Evolutionary conservation across 345 rosid species (phyloP).

Genomic region (Arabidopsis suecica): DNA sequence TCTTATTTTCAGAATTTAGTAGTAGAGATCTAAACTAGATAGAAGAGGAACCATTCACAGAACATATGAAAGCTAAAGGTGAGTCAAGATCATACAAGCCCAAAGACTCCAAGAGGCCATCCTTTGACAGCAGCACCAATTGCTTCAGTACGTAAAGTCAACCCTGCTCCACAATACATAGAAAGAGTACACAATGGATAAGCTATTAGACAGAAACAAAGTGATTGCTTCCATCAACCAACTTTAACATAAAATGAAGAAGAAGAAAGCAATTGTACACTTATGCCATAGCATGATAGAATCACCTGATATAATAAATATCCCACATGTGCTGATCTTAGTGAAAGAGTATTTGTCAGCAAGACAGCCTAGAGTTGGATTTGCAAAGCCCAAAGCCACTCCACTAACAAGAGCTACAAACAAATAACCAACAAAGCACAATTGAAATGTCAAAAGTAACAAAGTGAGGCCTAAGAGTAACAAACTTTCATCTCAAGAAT

Average conservation of each 20-base stretch:
- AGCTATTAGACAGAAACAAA: slow-evolving; percentile 7
- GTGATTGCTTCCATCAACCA: neutral
- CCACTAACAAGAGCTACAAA: slow-evolving; percentile 81
- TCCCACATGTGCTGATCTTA: slow-evolving; percentile 74
- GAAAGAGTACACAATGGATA: slow-evolving; percentile 12
- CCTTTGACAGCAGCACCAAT: slow-evolving; percentile 80
- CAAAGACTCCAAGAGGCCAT: slow-evolving; percentile 86
- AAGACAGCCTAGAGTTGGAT: slow-evolving; percentile 83
- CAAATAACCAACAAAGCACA: slow-evolving; percentile 19
- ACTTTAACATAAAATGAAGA: neutral
- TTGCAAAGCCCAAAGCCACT: slow-evolving; percentile 80
- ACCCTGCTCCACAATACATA: slow-evolving; percentile 52
- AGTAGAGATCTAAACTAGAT: slow-evolving; percentile 3
- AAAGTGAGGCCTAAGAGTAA: neutral
- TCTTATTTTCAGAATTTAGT: slow-evolving; percentile 11
- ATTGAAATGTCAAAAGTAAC: neutral
- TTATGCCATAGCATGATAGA: slow-evolving; percentile 21
- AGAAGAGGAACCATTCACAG: slow-evolving; percentile 23
- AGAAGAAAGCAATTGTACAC: neutral
- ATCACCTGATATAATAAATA: slow-evolving; percentile 82
- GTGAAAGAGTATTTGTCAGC: slow-evolving; percentile 77
- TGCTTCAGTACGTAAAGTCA: slow-evolving; percentile 82
- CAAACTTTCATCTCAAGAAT: neutral
- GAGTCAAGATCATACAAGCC: slow-evolving; percentile 81
- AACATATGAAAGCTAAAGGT: slow-evolving; percentile 48